phyloP scores from a whole-genome alignment of 176 grass and related monocot genomes.

The Metroxylon sagu region DNA sequence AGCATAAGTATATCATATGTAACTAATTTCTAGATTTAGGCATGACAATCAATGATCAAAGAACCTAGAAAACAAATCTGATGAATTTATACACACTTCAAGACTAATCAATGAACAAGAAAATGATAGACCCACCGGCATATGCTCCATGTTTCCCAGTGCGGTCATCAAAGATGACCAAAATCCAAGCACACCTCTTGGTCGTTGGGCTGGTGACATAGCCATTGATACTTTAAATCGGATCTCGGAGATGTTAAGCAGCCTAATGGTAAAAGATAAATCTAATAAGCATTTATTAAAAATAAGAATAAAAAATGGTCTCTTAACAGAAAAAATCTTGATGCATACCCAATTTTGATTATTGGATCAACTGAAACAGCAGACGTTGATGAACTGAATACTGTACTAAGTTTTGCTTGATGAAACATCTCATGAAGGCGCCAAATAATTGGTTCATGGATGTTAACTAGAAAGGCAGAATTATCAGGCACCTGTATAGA shows the following conservation, averaged over 20 bases:
- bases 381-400: slow-evolving; percentile 52
- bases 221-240: slow-evolving; percentile 94
- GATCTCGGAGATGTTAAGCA: slow-evolving; percentile 86
- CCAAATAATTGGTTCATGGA: slow-evolving; percentile 95
- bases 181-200: slow-evolving; percentile 96
- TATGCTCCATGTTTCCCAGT: slow-evolving; percentile 97
- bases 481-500: slow-evolving; percentile 66
- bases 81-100: not conserved
- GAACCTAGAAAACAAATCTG: not conserved
- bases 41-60: not conserved
- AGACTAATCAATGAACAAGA: slow-evolving; percentile 8
- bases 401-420: slow-evolving; percentile 60
- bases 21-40: too few relatives aligned
- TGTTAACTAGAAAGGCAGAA: slow-evolving; percentile 83
- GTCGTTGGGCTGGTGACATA: slow-evolving; percentile 92
- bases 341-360: slow-evolving; percentile 85
- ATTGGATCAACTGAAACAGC: slow-evolving; percentile 92
- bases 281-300: slow-evolving; percentile 1
- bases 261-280: slow-evolving; percentile 30
- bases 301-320: not conserved
- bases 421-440: slow-evolving; percentile 91
- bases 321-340: not conserved
- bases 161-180: slow-evolving; percentile 99
- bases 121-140: slow-evolving; percentile 57
- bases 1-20: too few relatives aligned